phyloP scores from a whole-genome alignment of 2,329 filamentous ascomycete genomes.

The Fusarium sp. region DNA sequence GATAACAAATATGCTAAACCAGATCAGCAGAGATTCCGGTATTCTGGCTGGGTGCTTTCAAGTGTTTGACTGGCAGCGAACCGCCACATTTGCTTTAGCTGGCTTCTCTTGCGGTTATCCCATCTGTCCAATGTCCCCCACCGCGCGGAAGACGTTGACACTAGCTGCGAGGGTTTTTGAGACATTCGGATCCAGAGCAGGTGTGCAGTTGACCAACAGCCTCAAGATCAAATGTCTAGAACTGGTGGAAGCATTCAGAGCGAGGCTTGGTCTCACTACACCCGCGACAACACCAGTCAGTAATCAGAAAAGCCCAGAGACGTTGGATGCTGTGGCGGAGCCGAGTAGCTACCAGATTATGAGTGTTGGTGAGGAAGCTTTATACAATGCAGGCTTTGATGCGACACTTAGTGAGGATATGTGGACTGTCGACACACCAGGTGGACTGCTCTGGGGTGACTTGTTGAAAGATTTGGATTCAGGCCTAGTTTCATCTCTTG shows the following conservation, averaged over 20 bases:
- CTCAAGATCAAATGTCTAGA: slow-evolving; percentile 28
- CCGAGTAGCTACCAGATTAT: slow-evolving; percentile 18
- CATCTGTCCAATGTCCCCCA: slow-evolving; percentile 39
- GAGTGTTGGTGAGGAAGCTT: slow-evolving; percentile 21
- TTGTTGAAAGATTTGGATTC: slow-evolving; percentile 37
- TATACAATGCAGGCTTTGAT: background rate
- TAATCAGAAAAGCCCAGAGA: background rate
- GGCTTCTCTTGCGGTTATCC: slow-evolving; percentile 42
- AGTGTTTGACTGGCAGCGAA: slow-evolving; percentile 44
- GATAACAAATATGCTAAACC: slow-evolving; percentile 44
- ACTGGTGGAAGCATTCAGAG: slow-evolving; percentile 34
- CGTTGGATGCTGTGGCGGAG: background rate
- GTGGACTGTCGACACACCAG: slow-evolving; percentile 28
- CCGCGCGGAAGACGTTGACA: slow-evolving; percentile 25
- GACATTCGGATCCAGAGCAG: background rate
- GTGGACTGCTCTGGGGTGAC: slow-evolving; percentile 38
- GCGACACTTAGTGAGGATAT: slow-evolving; percentile 2
- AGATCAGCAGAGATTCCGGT: slow-evolving; percentile 41
- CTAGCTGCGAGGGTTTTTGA: slow-evolving; percentile 32
- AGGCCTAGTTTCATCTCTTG: slow-evolving; percentile 43
- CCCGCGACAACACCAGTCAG: slow-evolving; percentile 12
- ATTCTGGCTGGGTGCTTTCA: slow-evolving; percentile 46
- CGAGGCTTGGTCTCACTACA: slow-evolving; percentile 33
- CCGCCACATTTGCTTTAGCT: slow-evolving; percentile 32
- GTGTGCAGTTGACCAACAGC: slow-evolving; percentile 8